Conservation (phyloP, 1,284 basidiomycete genomes). For the Erythrobasidium hasegawianum region DNA sequence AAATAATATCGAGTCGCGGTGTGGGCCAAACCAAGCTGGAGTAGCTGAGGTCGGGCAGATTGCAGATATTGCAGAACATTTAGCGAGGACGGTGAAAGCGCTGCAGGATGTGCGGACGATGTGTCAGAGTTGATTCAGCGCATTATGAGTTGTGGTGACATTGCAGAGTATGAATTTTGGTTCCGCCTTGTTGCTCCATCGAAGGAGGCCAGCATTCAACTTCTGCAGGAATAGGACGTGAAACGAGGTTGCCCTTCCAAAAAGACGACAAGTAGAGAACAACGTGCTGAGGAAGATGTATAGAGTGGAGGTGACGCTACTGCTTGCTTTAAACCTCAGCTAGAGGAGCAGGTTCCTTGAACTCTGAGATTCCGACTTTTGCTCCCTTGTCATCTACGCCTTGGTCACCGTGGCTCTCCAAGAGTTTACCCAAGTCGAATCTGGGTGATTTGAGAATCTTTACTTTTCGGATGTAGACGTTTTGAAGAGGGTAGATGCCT, state of each 20-base stretch:
- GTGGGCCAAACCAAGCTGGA: neutral
- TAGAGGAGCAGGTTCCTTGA: conserved; percentile 35
- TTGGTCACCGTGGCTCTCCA: conserved; percentile 92
- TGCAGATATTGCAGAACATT: conserved; percentile 22
- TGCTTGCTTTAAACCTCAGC: conserved; percentile 34
- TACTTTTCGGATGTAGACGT: conserved; percentile 91
- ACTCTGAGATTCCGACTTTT: conserved; percentile 41
- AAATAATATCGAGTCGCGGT: neutral
- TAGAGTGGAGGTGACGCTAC: neutral
- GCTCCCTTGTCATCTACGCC: conserved; percentile 43
- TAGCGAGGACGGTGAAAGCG: conserved; percentile 13
- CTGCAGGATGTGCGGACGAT: conserved; percentile 10
- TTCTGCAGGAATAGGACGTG: no score
- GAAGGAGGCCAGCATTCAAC: no score
- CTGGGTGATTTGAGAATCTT: conserved; percentile 92
- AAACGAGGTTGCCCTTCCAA: neutral
- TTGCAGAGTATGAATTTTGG: no score
- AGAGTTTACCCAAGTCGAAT: conserved; percentile 89
- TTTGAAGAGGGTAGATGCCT: conserved; percentile 96
- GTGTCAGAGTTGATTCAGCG: neutral
- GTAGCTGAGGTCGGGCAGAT: conserved; percentile 7
- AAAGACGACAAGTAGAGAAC: conserved; percentile 1
- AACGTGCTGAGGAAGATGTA: conserved; percentile 2
- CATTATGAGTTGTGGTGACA: no score
- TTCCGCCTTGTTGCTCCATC: no score